Evolutionary conservation across 192 early-diverging fungal species (phyloP), one percentile per base, ranked within the genome.

Genomic region (Lobosporangium transversale): DNA sequence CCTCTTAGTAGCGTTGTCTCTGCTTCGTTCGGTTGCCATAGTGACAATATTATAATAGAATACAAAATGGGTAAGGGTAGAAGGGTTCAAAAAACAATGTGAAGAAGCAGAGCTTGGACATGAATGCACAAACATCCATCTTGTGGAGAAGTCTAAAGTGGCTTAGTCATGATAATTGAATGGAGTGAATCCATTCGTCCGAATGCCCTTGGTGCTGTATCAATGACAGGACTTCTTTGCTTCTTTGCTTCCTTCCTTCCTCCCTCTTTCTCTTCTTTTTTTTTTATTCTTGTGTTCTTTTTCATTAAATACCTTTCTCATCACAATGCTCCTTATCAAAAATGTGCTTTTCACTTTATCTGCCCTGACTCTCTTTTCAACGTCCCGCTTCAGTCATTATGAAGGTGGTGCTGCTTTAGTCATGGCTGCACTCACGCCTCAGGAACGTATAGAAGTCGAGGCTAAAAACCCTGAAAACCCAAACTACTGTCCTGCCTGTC

Each of bases 401-500:
- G 27, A 37, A 35, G 32, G 6, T 15, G 3, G 4, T 36, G 29
- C 23, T 21, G 23, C 36, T 14, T 3, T 42, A 12, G 62, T 54
- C 42, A 36, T 36, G 43, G 70, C 70, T 20, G n/a, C 29, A 26
- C 48, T 76, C 27, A 76, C 73, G 3, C 43, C 64, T 0, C 37
- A 67, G 35, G 73, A 76, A 31, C 50, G 64, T 3, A 9, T 57
- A n/a, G 33, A 36, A 18, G 59, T 60, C 51, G 70, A 75, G 44
- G 42, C 50, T 43, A 58, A 32, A 31, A 52, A 76, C 20, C 59
- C 73, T 5, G 27, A 27, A 12, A 66, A 76, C 40, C 63, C 65
- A 26, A 76, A 76, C 65, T 76, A 76, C 45, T 76, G 73, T 43
- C 63, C 73, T 0, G 57, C 53, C 17, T 76, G 73, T 32, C 51